Base-by-base conservation (phyloP, 2,329 filamentous ascomycete genomes). In the Xylariales sp. region DNA sequence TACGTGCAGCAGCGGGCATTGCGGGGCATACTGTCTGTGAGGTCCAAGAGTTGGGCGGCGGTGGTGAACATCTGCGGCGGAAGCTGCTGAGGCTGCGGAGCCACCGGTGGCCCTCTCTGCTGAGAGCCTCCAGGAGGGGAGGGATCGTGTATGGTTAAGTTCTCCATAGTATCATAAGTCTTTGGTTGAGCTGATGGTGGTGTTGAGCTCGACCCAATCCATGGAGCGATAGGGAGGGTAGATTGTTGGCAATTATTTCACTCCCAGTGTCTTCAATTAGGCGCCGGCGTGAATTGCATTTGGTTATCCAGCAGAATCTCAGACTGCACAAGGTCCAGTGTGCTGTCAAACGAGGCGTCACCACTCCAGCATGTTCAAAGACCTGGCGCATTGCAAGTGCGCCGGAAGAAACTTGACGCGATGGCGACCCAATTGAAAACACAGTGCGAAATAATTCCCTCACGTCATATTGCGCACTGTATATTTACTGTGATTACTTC, bases 21-120 rank as follows among this genome's bases (percentile, higher is more conserved):
- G 31, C 32, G 40, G 29, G 40, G 55, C 86, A 71, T 80, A 97
- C 91, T 98, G 69, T 98, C 93, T 53, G 93, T 97, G 55, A 98
- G 75, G 61, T 98, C 93, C 42, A 98, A 72, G 42, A 98, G 72
- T 70, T 97, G 93, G 38, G 93, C 90, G 21, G 93, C 93, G 21
- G 93, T 98, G 14, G 93, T 95, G 68, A 98, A 98, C 85, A 97
- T 96, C 70, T 98, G 91, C 42, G 90, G 90, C 12, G 87, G 87
- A 27, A 91, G 70, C 63, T 88, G 85, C 46, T 72, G 65, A 33
- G 70, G 67, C 39, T 68, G 62, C 34, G 78, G 75, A 15, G 54
- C 41, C 34, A 50, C 18, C 14, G 15, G 8, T 17, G 33, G 27
- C 10, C 35, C 35, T 24, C 35, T 27, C n/a, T 31, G 29, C 21